These are phyloP conservation scores for Kazachstania kunashirensis DNA, from an alignment of 805 yeast species.

Conservation along the genomic window DNA sequence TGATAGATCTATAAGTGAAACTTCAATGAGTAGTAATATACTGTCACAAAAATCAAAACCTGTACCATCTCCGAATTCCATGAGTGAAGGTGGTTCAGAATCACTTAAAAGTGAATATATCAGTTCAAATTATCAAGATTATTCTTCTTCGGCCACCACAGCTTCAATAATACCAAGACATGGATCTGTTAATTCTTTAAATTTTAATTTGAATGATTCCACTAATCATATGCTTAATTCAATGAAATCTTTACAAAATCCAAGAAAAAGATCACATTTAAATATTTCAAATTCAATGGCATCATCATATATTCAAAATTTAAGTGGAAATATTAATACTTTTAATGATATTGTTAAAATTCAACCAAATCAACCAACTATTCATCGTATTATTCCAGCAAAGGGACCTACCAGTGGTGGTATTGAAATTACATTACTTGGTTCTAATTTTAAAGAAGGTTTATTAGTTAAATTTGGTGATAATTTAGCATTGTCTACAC, in stretches of 20 bases:
- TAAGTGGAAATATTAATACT: neutral
- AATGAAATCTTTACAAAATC: neutral
- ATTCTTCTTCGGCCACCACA: conserved; percentile 4
- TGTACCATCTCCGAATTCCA: conserved; percentile 52
- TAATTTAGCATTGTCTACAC: conserved; percentile 69
- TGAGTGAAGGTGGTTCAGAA: conserved; percentile 51
- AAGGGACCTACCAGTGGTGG: conserved; percentile 97
- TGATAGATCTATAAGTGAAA: neutral
- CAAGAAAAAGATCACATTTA: conserved; percentile 5
- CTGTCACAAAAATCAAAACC: conserved; percentile 8
- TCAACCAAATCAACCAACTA: conserved; percentile 36
- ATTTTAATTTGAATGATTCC: too few relatives aligned
- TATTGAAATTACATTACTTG: conserved; percentile 83
- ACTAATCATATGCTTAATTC: too few relatives aligned
- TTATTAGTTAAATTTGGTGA: conserved; percentile 80
- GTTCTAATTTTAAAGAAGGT: conserved; percentile 78
- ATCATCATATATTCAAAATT: neutral
- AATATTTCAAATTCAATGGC: neutral
- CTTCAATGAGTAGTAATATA: too few relatives aligned
- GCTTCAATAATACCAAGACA: conserved; percentile 3
- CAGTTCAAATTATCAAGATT: conserved; percentile 2
- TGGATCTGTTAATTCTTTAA: neutral
- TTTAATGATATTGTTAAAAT: neutral
- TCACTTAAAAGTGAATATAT: conserved; percentile 21
- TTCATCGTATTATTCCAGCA: conserved; percentile 86